Conservation (phyloP, 2,329 filamentous ascomycete species). For the Colletotrichum sp. region DNA sequence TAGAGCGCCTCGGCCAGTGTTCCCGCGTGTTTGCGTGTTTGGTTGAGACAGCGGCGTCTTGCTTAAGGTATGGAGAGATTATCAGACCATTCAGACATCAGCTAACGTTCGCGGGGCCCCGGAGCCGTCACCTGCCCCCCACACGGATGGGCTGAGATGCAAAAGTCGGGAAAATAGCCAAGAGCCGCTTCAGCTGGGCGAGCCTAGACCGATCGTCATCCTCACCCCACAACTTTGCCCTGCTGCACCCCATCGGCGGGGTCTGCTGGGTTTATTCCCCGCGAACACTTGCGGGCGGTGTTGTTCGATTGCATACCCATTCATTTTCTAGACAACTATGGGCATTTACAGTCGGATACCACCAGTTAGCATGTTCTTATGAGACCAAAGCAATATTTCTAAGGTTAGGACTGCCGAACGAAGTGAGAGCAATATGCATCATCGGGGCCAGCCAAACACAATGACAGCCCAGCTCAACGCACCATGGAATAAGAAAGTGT, state of each 20-base stretch:
- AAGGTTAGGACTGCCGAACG: not conserved
- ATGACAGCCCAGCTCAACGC: not conserved
- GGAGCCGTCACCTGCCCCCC: not conserved
- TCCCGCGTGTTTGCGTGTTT: not conserved
- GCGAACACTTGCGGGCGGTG: not conserved
- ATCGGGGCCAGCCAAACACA: not conserved
- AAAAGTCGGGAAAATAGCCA: not conserved
- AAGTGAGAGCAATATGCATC: not conserved
- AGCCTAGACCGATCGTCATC: conserved; percentile 1
- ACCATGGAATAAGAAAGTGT: not conserved
- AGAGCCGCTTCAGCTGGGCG: not conserved
- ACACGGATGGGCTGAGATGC: not conserved
- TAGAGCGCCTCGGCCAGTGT: not conserved
- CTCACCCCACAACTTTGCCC: not conserved
- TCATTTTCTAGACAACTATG: not conserved
- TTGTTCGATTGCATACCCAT: rapidly evolving
- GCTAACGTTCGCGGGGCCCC: not conserved
- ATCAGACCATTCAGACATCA: not conserved
- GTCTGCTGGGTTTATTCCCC: not conserved
- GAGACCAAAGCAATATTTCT: not conserved
- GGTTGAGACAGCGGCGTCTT: not conserved
- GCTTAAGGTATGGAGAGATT: not conserved
- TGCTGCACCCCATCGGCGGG: not conserved
- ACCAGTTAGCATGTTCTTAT: not conserved
- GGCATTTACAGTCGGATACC: rapidly evolving